Evolutionary conservation across 2,329 filamentous ascomycete species (phyloP), one percentile per base, ranked within the genome.

Genomic region (Monosporascus sp.): DNA sequence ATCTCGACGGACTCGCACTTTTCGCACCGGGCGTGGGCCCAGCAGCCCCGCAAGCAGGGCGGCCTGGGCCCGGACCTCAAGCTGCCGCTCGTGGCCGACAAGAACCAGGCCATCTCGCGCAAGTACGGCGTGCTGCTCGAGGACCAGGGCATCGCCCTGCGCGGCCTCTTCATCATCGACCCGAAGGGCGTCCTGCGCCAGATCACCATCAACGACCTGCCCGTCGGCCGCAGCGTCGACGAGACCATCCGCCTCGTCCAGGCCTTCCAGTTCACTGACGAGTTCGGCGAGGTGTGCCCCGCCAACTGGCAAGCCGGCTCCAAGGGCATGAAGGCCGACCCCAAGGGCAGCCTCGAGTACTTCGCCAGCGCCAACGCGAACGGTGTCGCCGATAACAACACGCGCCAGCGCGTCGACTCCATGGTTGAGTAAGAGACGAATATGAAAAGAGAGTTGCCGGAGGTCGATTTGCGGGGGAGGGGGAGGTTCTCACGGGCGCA

Each of bases 261-360:
- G 60, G 86, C 87, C 6, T 91, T 91, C 70, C 89, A 92, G 71
- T 89, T 93, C 75, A 88, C 88, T 14, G 88, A 92, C 61, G 88
- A 90, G 61, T 89, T 88, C 78, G 91, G 91, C 71, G 85, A 89
- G 68, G 81, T 90, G 52, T 92, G 76, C 70, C 76, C 76, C 45
- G 76, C 76, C 51, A 76, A 75, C 62, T 79, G 76, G 76, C 71
- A 72, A 55, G 66, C 72, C 55, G 76, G 76, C 49, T 66, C 65
- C 63, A 72, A 77, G 68, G 71, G 70, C 50, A 78, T 79, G 69
- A 78, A 79, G 74, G 73, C 76, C 53, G 75, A 77, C 55, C 75
- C 76, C 59, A 78, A 78, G 69, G 74, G 73, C 51, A 77, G 72
- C 61, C 69, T 78, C 38, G 75, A 78, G 65, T 79, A 78, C 67